These are phyloP conservation scores for Apiospora sp. DNA, from an alignment of 2,329 filamentous ascomycete species.

Conservation along the genomic window DNA sequence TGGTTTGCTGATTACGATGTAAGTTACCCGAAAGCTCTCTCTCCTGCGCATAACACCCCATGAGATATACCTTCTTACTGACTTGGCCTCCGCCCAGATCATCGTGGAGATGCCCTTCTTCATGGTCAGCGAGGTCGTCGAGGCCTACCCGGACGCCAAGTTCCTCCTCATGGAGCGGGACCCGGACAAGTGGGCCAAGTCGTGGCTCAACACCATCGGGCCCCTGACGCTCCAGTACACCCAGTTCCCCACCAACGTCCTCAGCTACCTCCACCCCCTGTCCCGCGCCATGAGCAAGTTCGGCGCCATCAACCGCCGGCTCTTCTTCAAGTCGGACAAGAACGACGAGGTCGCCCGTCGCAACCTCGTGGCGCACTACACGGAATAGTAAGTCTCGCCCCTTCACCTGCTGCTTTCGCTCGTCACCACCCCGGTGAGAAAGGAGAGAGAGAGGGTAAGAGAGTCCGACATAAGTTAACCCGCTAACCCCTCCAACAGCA, in stretches of 20 bases:
- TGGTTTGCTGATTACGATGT: conserved; percentile 50
- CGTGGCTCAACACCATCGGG: conserved; percentile 40
- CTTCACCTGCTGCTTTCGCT: neutral
- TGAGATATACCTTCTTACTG: neutral
- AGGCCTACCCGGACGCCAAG: conserved; percentile 45
- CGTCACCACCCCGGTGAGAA: neutral
- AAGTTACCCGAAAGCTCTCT: neutral
- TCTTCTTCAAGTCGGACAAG: conserved; percentile 31
- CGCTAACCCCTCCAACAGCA: conserved; percentile 30
- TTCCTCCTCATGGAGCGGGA: conserved; percentile 47
- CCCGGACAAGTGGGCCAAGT: conserved; percentile 45
- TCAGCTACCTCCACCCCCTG: conserved; percentile 38
- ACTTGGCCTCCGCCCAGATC: conserved; percentile 27
- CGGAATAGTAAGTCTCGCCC: conserved; percentile 33
- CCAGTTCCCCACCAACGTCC: conserved; percentile 38
- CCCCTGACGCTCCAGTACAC: conserved; percentile 7
- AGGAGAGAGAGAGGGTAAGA: too few species aligned
- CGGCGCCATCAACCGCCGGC: neutral
- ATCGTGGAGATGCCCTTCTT: conserved; percentile 43
- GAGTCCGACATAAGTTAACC: too few species aligned
- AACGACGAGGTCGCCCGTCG: conserved; percentile 33
- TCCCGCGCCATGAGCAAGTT: conserved; percentile 27
- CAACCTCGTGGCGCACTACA: conserved; percentile 36
- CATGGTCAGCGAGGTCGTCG: conserved; percentile 41
- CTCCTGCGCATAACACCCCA: neutral